These are phyloP conservation scores for Zygosaccharomyces gambellarensis DNA, from an alignment of 805 yeast genomes.

Conservation along the genomic window DNA sequence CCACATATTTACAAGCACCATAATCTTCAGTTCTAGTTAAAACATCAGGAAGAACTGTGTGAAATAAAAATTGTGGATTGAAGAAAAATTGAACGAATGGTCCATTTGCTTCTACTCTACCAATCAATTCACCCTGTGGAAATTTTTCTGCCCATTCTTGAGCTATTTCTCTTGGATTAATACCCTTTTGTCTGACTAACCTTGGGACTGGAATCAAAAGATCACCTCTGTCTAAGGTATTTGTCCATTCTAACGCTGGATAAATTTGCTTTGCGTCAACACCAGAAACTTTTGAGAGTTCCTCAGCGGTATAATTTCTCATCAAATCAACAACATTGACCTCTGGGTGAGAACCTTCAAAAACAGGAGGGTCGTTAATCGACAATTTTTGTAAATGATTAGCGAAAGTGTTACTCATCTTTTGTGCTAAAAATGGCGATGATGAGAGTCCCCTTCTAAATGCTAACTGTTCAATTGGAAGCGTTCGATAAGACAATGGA, in stretches of 20 bases:
- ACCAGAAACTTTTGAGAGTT: conserved; percentile 66
- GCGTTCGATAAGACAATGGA: background rate
- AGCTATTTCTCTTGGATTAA: conserved; percentile 70
- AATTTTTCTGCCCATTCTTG: conserved; percentile 73
- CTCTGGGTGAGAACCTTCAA: conserved; percentile 65
- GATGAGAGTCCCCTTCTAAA: background rate
- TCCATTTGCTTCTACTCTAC: conserved; percentile 75
- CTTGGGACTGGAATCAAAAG: conserved; percentile 89
- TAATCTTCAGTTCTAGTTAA: conserved; percentile 54
- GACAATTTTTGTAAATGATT: conserved; percentile 35
- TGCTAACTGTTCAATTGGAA: background rate
- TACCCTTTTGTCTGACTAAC: conserved; percentile 69
- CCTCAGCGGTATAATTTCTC: conserved; percentile 83
- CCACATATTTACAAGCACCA: conserved; percentile 74
- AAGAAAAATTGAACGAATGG: conserved; percentile 89
- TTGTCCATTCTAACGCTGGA: conserved; percentile 85
- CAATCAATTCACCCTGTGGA: conserved; percentile 64
- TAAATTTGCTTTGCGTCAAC: conserved; percentile 66
- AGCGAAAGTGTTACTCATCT: conserved; percentile 29
- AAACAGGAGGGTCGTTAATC: conserved; percentile 39
- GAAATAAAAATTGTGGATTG: conserved; percentile 58
- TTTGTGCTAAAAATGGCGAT: conserved; percentile 1
- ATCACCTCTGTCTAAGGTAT: conserved; percentile 86
- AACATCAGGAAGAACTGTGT: conserved; percentile 64
- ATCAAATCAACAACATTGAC: conserved; percentile 79